Evolutionary conservation across 495 filamentous ascomycete genomes (phyloP).

Genomic region (Endocarpon pusillum): DNA sequence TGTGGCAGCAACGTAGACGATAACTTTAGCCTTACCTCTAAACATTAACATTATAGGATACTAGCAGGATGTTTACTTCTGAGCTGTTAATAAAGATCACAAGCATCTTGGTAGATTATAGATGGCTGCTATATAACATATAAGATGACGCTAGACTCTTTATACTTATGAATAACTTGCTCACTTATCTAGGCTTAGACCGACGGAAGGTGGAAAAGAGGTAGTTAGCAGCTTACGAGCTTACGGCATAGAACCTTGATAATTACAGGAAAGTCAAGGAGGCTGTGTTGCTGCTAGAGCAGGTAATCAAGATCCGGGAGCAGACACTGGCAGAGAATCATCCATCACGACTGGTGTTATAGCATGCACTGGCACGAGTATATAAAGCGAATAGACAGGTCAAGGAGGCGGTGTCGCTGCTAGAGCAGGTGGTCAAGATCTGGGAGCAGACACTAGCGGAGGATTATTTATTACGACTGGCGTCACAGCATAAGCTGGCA

Average conservation of each 20-base stretch:
- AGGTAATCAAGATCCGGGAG: constrained; percentile 15
- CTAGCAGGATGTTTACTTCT: too few relatives aligned
- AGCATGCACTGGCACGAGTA: constrained; percentile 9
- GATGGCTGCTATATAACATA: constrained; percentile 9
- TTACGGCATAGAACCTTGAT: neutral
- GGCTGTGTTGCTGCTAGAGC: constrained; percentile 14
- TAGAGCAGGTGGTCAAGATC: constrained; percentile 2
- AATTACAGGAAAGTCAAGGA: constrained; percentile 12
- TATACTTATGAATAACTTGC: constrained; percentile 6
- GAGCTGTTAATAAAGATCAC: too few relatives aligned
- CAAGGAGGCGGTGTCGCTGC: constrained; percentile 2
- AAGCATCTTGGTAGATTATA: constrained; percentile 13
- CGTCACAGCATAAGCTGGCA: constrained; percentile 18
- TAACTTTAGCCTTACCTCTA: constrained; percentile 11
- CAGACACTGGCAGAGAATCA: constrained; percentile 10
- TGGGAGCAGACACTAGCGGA: constrained; percentile 8
- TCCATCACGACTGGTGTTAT: constrained; percentile 14
- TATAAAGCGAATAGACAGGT: constrained; percentile 4
- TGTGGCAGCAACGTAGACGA: constrained; percentile 9
- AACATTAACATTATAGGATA: too few relatives aligned
- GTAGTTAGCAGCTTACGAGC: neutral
- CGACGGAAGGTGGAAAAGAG: neutral
- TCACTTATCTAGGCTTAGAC: neutral
- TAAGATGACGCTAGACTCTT: constrained; percentile 9
- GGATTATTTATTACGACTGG: constrained; percentile 9